Evolutionary conservation across 495 filamentous ascomycete species (phyloP), one percentile per base, ranked within the genome.

Genomic region (Articulospora tetracladia): DNA sequence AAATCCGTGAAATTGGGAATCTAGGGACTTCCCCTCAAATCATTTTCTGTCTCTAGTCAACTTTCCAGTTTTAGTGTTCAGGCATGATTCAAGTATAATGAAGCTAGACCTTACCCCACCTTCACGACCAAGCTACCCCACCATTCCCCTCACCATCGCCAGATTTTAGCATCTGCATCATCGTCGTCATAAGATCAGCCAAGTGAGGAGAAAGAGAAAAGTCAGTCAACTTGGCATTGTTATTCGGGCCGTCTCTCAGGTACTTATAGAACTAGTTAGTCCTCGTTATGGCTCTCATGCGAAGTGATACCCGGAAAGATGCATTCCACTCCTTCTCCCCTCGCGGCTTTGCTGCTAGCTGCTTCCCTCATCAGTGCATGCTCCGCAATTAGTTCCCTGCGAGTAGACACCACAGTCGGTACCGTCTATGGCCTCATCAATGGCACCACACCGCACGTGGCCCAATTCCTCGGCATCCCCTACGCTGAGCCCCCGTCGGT

Each of bases 391-490:
- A 59, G n/a, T 30, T 44, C 49, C 23, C 24, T 61, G 19, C 47
- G 20, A 34, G 67, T 75, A 8, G 47, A 67, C 17, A 76, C 73
- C 17, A 67, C 71, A 27, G 71, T 66, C 41, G 76, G 76, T n/a
- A 55, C 54, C 0, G 61, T 75, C 19, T 67, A 68, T 1, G 76
- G 76, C 1, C 66, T 72, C 26, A 66, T 74, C 65, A 72, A 74
- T 58, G 56, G 63, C 41, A 67, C 71, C 1, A 55, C 66, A 1
- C 68, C 70, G 0, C 26, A 55, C 22, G 65, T 68, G 10, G 80
- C 83, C 12, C 66, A 70, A 53, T 89, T 87, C 66, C 81, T 87
- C 36, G 85, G 83, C 0, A 80, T 90, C 17, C 86, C 86, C 0
- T 89, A 81, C 66, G 86, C 86, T 3, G 75, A 85, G 75, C 80